phyloP scores from a whole-genome alignment of 305 asterid species.

The Caryopteris hybrid region DNA sequence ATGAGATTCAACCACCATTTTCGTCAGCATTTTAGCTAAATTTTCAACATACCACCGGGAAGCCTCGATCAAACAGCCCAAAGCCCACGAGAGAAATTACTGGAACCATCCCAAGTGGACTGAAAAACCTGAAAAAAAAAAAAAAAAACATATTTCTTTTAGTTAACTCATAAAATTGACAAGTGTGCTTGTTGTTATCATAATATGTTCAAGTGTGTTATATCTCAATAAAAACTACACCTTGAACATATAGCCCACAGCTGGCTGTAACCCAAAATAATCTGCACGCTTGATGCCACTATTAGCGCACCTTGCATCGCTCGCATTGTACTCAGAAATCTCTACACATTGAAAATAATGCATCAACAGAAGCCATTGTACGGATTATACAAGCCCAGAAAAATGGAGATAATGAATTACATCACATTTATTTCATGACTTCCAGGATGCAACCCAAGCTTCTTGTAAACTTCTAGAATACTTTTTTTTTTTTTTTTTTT shows the following conservation, averaged over 20 bases:
- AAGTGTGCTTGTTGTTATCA: neutral
- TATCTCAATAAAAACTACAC: conserved; percentile 26
- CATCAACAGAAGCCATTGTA: conserved; percentile 1
- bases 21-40: conserved; percentile 1
- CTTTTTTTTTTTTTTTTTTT: too few relatives aligned
- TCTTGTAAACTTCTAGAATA: too few relatives aligned
- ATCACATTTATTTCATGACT: too few relatives aligned
- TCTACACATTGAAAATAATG: conserved; percentile 36
- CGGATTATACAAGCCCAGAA: too few relatives aligned
- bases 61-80: conserved; percentile 85
- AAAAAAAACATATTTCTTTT: neutral
- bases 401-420: neutral
- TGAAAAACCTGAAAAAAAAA: conserved; percentile 69
- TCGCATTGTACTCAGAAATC: conserved; percentile 78
- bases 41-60: conserved; percentile 67
- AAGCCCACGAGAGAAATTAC: conserved; percentile 82
- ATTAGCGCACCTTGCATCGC: conserved; percentile 95
- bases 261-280: conserved; percentile 92
- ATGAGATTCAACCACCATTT: neutral
- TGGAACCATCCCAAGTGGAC: conserved; percentile 97
- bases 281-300: conserved; percentile 98
- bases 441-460: too few relatives aligned
- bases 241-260: conserved; percentile 98
- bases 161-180: neutral
- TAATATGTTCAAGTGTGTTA: neutral